Base-by-base conservation (phyloP, 2,329 filamentous ascomycete species). In the Monosporascus cannonballus region DNA sequence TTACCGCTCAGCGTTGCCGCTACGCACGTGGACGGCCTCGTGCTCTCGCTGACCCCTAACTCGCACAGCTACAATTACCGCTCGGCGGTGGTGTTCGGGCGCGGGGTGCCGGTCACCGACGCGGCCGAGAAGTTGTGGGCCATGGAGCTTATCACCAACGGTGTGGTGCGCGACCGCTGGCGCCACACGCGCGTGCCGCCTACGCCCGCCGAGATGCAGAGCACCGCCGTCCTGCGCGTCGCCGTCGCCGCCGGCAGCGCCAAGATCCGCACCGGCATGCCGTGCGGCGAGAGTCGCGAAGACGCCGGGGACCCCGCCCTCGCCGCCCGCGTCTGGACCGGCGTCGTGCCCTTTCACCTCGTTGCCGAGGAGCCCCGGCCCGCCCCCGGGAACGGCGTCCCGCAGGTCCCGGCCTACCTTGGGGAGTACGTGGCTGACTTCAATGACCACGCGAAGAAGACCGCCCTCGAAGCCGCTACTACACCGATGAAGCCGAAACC, bases 11-110 rank as follows among this genome's bases (percentile, higher is more conserved):
- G 83, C 63, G 76, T 94, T 36, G 79, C 86, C 22, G 87, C 87
- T 1, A 88, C 84, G 46, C 84, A 87, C 65, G 72, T 95, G 39
- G 89, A 96, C 71, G 90, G 90, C 39, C 75, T 94, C 50, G 84
- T 96, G 8, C 81, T 96, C 34, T 81, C 87, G 20, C 78, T 95
- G 15, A 90, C 90, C 0, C 87, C 90, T 14, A 88, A 89, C 73
- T 82, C 81, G 54, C 89, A 95, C 74, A 89, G 82, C 72, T 92
- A 90, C 75, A 93, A 95, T 75, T 96, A 94, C 73, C 88, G 89
- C 56, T 90, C 85, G 39, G 88, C 87, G 11, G 75, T 90, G 8
- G 76, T 94, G 14, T 90, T 93, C 64, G 91, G 90, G 1, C 81
- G 85, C 66, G 90, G 86, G 0, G 75, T 71, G 8, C 69, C 86